Base-by-base conservation (phyloP, 768 basidiomycete species). In the Epithele typhae region DNA sequence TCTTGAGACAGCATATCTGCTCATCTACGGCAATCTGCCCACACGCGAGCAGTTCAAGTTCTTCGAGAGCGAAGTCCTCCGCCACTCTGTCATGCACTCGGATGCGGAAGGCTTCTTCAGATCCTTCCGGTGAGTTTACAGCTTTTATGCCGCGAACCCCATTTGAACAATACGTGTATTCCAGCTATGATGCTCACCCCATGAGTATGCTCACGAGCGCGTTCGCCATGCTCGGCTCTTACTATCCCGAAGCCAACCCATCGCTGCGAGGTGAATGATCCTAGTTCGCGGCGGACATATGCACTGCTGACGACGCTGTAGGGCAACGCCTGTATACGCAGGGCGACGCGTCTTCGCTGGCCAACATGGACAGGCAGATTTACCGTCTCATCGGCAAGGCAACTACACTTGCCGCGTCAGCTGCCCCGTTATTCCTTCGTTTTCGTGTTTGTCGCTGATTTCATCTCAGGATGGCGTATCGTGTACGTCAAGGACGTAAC, bases 161-260 rank as follows among this genome's bases (percentile, higher is more conserved):
- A 30, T 14, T 14, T 7, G 27, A 30, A 30, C 7, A n/a, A n/a
- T n/a, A n/a, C n/a, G n/a, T n/a, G 12, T 17, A 19, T n/a, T 25
- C 12, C 46, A 88, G 90, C 40, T 91, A 92, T 60, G 92, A 94
- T 51, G 87, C 92, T 1, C 92, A 94, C 58, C 92, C 92, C 0
- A 93, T 92, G 91, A 81, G 87, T 17, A 92, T 93, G 53, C 73
- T 92, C 37, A 90, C 85, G 4, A 88, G 85, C 55, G 87, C 87
- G 4, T 87, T 94, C 56, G 81, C 92, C 6, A 92, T 93, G 58
- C 67, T 95, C 18, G 91, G 92, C 4, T 90, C 87, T 5, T 90
- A 89, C 62, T 92, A 92, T 59, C 71, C 76, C 56, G 90, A 92
- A 58, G 89, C 90, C 4, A 94, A 94, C 64, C 92, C 92, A 10